phyloP scores from a whole-genome alignment of 495 filamentous ascomycete genomes.

The Cercophora newfieldiana region DNA sequence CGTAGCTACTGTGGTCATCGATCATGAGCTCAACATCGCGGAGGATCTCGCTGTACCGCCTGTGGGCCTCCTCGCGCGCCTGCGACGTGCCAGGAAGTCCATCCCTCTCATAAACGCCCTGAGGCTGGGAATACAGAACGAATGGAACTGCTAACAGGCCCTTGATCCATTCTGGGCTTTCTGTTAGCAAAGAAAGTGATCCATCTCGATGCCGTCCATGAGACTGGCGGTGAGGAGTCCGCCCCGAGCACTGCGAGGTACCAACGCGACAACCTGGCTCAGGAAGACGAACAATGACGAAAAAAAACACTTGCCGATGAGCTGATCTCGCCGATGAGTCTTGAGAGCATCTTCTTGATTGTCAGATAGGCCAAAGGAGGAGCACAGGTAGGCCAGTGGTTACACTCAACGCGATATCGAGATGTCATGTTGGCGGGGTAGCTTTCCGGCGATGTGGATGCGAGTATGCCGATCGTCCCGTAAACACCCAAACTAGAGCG shows the following conservation, averaged over 20 bases:
- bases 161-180: constrained; percentile 60
- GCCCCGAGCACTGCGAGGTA: background rate
- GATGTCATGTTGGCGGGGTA: constrained; percentile 68
- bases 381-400: constrained; percentile 16
- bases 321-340: constrained; percentile 82
- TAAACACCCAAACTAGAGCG: background rate
- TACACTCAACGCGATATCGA: constrained; percentile 89
- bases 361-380: constrained; percentile 16
- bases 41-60: constrained; percentile 93
- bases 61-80: constrained; percentile 66
- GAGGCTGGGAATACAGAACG: constrained; percentile 93
- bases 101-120: constrained; percentile 66
- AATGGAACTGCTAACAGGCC: constrained; percentile 94
- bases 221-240: constrained; percentile 17
- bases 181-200: constrained; percentile 6
- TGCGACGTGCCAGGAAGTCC: constrained; percentile 56
- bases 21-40: constrained; percentile 89
- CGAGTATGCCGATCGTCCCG: background rate
- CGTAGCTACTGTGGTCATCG: constrained; percentile 77
- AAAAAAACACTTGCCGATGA: constrained; percentile 55
- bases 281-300: constrained; percentile 12
- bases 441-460: background rate
- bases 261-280: background rate
- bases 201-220: background rate
- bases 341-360: constrained; percentile 73